A percentile compares a stretch with the other conserved stretches of the same genome.
These are phyloP conservation scores for Astragalus glycyphyllos DNA, from an alignment of 306 rosid species.

Conservation along the genomic window DNA sequence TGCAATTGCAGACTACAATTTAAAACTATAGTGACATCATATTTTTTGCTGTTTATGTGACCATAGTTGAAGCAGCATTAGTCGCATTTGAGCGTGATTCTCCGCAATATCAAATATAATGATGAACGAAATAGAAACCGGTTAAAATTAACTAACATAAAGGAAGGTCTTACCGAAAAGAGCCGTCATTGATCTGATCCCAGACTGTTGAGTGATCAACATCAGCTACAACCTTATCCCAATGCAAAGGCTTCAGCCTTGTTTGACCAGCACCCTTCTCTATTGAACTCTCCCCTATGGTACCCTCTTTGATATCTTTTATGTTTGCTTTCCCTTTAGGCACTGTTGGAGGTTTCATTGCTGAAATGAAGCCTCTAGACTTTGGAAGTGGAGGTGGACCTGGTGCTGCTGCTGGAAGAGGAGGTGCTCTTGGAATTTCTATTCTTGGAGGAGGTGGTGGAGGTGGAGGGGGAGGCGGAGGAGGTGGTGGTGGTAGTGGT, in stretches of 20 bases:
- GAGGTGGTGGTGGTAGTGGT: constrained; percentile 7
- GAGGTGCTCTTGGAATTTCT: constrained; percentile 38
- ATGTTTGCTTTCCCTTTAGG: constrained; percentile 50
- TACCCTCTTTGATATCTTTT: constrained; percentile 41
- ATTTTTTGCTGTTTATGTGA: too few species aligned
- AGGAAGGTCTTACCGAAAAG: constrained; percentile 68
- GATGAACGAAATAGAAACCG: neutral
- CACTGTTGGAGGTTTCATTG: constrained; percentile 53
- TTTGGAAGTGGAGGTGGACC: constrained; percentile 51
- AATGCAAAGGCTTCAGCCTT: constrained; percentile 82
- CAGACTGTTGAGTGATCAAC: constrained; percentile 85
- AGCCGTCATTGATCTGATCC: constrained; percentile 83
- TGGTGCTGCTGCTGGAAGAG: constrained; percentile 28
- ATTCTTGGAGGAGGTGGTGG: constrained; percentile 9
- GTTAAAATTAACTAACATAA: constrained; percentile 6
- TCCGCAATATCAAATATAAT: too few species aligned
- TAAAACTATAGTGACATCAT: too few species aligned
- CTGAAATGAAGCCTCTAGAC: constrained; percentile 45
- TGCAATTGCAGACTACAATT: too few species aligned
- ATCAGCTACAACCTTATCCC: constrained; percentile 88
- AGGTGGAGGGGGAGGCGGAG: constrained; percentile 38
- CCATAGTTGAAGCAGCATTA: too few species aligned
- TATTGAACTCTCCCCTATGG: constrained; percentile 47
- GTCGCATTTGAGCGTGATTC: too few species aligned
- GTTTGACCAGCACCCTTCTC: constrained; percentile 43